Evolutionary conservation across 2,329 filamentous ascomycete genomes (phyloP).

Genomic region (Neofusicoccum kwambonambiense): DNA sequence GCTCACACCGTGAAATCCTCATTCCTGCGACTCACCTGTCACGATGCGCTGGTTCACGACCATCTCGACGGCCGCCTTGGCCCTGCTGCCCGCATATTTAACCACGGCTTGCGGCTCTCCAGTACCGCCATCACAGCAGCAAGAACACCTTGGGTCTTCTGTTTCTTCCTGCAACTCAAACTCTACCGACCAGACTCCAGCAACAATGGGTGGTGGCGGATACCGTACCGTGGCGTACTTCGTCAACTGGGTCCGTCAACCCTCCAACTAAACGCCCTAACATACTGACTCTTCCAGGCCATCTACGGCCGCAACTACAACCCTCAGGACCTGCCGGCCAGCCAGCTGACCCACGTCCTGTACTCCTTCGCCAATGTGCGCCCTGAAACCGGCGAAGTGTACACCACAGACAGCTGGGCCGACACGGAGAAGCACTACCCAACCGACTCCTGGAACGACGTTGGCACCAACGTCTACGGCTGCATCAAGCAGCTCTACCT

Average conservation of each 20-base stretch:
- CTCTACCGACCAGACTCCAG: background rate
- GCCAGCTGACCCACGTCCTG: constrained; percentile 83
- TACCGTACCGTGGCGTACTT: constrained; percentile 71
- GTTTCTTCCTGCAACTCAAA: background rate
- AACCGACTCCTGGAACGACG: constrained; percentile 62
- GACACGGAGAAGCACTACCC: constrained; percentile 70
- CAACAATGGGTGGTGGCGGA: constrained; percentile 35
- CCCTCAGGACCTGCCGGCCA: constrained; percentile 77
- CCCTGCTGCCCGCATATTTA: constrained; percentile 2
- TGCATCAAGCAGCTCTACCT: constrained; percentile 74
- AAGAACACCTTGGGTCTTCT: background rate
- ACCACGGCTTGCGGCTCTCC: background rate
- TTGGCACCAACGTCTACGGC: constrained; percentile 72
- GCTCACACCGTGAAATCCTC: background rate
- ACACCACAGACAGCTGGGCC: constrained; percentile 64
- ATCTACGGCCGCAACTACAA: constrained; percentile 83
- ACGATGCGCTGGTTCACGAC: constrained; percentile 1
- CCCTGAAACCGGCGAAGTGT: constrained; percentile 71
- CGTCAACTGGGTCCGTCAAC: constrained; percentile 59
- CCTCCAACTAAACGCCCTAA: background rate
- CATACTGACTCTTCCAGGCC: constrained; percentile 49
- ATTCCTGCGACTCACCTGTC: background rate
- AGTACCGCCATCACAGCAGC: background rate
- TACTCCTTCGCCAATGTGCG: constrained; percentile 89
- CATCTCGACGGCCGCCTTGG: background rate